Evolutionary conservation across 1,284 basidiomycete species (phyloP).

Genomic region (Trametes pubescens): DNA sequence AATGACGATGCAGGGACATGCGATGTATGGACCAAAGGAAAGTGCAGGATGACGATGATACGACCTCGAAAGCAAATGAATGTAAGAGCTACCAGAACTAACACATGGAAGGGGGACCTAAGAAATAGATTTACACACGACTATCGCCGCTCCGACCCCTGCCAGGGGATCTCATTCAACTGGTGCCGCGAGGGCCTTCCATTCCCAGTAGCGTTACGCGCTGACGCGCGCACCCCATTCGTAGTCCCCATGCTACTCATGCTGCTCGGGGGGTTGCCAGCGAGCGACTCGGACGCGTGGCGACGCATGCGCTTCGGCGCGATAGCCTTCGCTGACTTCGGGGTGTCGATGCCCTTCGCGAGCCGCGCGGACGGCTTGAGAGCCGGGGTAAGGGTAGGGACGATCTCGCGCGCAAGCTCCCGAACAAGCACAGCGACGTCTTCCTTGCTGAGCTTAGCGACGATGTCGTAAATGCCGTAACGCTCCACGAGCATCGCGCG

Average conservation of each 20-base stretch:
- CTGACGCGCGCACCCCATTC: slow-evolving; percentile 24
- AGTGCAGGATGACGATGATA: slow-evolving; percentile 22
- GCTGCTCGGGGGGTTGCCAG: slow-evolving; percentile 31
- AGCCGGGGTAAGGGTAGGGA: slow-evolving; percentile 75
- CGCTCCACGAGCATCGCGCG: slow-evolving; percentile 81
- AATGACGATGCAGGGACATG: slow-evolving; percentile 23
- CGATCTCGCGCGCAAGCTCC: slow-evolving; percentile 85
- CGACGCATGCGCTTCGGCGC: slow-evolving; percentile 72
- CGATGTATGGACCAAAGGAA: slow-evolving; percentile 19
- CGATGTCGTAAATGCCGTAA: slow-evolving; percentile 81
- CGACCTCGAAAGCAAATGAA: slow-evolving; percentile 32
- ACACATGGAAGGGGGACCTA: slow-evolving; percentile 15
- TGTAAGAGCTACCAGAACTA: slow-evolving; percentile 23
- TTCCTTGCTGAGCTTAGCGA: slow-evolving; percentile 79
- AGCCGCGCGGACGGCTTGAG: slow-evolving; percentile 57
- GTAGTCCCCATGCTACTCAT: slow-evolving; percentile 12
- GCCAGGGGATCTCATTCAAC: slow-evolving; percentile 36
- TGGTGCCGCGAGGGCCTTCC: slow-evolving; percentile 31
- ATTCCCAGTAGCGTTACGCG: slow-evolving; percentile 22
- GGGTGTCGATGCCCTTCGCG: slow-evolving; percentile 47
- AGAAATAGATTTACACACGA: slow-evolving; percentile 24
- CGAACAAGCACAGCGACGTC: slow-evolving; percentile 92
- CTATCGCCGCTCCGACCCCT: slow-evolving; percentile 33
- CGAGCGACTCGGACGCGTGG: slow-evolving; percentile 72
- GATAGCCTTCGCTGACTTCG: slow-evolving; percentile 51